phyloP scores from a whole-genome alignment of 352 stramenopile genomes.

The Globisporangium alternatum region DNA sequence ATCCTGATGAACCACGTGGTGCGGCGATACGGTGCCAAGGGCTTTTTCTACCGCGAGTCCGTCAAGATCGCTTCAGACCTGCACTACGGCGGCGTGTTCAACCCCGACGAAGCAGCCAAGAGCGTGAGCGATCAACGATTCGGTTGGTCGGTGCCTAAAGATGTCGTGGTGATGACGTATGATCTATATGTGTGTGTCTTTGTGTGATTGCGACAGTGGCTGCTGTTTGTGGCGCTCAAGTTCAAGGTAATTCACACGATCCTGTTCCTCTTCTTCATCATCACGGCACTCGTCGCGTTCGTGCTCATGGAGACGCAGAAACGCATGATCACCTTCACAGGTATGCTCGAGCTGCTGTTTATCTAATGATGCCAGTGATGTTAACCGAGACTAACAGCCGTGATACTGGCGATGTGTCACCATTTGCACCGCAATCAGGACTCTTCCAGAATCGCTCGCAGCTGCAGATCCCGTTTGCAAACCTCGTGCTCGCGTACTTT shows the following conservation, averaged over 20 bases:
- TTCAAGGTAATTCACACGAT: slow-evolving; percentile 88
- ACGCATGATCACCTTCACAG: slow-evolving; percentile 92
- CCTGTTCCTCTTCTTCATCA: slow-evolving; percentile 93
- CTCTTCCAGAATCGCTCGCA: slow-evolving; percentile 83
- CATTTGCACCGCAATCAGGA: slow-evolving; percentile 22
- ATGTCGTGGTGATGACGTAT: neutral
- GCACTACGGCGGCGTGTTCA: slow-evolving; percentile 60
- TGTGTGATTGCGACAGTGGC: slow-evolving; percentile 22
- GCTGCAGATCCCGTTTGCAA: slow-evolving; percentile 64
- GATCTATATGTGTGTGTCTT: neutral
- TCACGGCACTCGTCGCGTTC: slow-evolving; percentile 91
- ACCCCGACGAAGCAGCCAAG: slow-evolving; percentile 20
- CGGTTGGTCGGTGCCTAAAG: no score
- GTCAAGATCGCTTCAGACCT: slow-evolving; percentile 65
- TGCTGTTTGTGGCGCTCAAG: slow-evolving; percentile 70
- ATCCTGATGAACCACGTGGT: slow-evolving; percentile 92
- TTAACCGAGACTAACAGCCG: no score
- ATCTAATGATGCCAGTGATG: neutral
- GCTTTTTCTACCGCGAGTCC: slow-evolving; percentile 69
- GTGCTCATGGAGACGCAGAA: slow-evolving; percentile 92
- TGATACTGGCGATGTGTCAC: neutral
- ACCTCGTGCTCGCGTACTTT: slow-evolving; percentile 87
- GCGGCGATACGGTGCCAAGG: slow-evolving; percentile 43
- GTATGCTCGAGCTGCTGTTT: slow-evolving; percentile 12
- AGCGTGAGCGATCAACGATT: slow-evolving; percentile 24